Evolutionary conservation across 768 basidiomycete genomes (phyloP).

Genomic region (Agrocybe praecox): DNA sequence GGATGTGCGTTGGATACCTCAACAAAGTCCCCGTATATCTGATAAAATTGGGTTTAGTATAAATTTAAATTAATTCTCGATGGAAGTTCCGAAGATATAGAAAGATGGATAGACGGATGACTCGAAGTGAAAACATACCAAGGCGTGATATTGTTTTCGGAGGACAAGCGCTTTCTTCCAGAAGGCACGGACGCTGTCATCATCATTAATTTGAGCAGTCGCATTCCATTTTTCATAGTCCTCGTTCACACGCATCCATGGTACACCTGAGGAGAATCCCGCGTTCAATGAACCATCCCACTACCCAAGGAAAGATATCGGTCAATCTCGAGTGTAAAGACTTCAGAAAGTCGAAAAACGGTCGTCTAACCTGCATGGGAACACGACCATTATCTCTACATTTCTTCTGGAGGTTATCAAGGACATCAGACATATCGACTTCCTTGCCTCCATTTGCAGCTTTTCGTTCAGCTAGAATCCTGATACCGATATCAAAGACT

Average conservation of each 20-base stretch:
- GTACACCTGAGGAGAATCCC: constrained; percentile 65
- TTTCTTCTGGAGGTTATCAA: constrained; percentile 59
- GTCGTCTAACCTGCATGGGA: constrained; percentile 61
- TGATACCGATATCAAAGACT: no score
- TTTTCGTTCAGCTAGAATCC: constrained; percentile 41
- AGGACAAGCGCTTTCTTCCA: constrained; percentile 58
- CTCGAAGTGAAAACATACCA: constrained; percentile 36
- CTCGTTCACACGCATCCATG: constrained; percentile 79
- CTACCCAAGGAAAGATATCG: no score
- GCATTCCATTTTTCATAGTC: constrained; percentile 67
- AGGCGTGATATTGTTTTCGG: constrained; percentile 53
- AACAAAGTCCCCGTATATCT: constrained; percentile 67
- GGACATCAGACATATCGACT: constrained; percentile 63
- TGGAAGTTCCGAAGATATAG: no score
- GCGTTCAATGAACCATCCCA: constrained; percentile 59
- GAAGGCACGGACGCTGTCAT: constrained; percentile 58
- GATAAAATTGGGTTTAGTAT: background rate
- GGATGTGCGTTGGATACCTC: constrained; percentile 48
- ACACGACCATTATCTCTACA: constrained; percentile 73
- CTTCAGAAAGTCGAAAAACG: background rate
- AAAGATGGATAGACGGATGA: background rate
- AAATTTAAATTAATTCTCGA: no score
- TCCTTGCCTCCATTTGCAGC: constrained; percentile 34
- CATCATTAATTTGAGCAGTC: constrained; percentile 44
- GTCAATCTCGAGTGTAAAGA: no score